These are phyloP conservation scores for Pythium inflatum DNA, from an alignment of 352 stramenopile genomes.

Conservation along the genomic window DNA sequence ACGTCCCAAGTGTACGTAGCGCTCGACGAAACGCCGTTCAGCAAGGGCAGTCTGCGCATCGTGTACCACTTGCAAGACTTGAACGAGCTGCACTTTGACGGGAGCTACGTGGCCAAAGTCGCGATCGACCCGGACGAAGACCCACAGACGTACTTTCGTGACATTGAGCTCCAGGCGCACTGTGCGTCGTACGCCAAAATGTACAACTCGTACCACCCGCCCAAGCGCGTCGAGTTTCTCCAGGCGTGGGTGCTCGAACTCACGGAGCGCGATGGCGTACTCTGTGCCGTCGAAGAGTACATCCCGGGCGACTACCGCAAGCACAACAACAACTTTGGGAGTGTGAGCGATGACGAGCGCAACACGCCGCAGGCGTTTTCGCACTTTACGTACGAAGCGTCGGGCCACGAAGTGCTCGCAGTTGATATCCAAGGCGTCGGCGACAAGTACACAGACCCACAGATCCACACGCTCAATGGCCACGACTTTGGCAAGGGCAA, in stretches of 20 bases:
- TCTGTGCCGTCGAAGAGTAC: constrained; percentile 83
- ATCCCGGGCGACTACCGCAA: constrained; percentile 86
- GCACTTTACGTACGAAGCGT: constrained; percentile 94
- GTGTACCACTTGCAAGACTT: constrained; percentile 83
- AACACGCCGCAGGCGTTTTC: constrained; percentile 93
- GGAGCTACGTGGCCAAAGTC: constrained; percentile 86
- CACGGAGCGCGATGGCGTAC: constrained; percentile 64
- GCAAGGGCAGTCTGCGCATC: constrained; percentile 77
- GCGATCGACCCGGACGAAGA: constrained; percentile 88
- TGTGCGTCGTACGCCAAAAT: constrained; percentile 83
- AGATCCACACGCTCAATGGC: constrained; percentile 87
- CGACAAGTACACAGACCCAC: constrained; percentile 96
- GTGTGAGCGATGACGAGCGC: constrained; percentile 81
- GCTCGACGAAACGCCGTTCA: constrained; percentile 82
- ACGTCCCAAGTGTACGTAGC: constrained; percentile 70
- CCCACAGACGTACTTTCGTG: constrained; percentile 87
- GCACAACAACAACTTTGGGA: constrained; percentile 90
- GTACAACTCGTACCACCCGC: constrained; percentile 87
- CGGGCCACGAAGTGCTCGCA: constrained; percentile 90
- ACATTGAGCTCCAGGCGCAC: constrained; percentile 88
- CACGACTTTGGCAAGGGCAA: constrained; percentile 90
- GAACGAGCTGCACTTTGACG: constrained; percentile 37
- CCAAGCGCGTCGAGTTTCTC: constrained; percentile 84
- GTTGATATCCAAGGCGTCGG: constrained; percentile 96
- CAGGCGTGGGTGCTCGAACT: constrained; percentile 84